Percentiles rank a stretch among this genome's conserved stretches.
Evolutionary conservation across 2,329 filamentous ascomycete species (phyloP).

Genomic region (Ciborinia camelliae): DNA sequence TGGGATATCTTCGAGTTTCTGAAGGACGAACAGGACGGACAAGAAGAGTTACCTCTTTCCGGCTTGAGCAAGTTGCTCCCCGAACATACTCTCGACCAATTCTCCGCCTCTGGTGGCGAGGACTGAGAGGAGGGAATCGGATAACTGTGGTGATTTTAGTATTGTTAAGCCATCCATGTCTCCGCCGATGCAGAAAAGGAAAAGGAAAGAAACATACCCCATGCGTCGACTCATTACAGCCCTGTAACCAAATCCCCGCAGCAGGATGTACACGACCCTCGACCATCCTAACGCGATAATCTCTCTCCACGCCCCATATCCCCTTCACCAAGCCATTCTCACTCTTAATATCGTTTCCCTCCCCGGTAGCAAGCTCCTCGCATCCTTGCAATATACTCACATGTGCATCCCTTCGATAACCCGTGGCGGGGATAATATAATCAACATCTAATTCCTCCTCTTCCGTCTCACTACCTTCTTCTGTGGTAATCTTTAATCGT

Average conservation of each 20-base stretch:
- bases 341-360: conserved; percentile 19
- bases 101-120: conserved; percentile 73
- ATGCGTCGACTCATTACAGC: conserved; percentile 89
- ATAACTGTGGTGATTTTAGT: conserved; percentile 51
- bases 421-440: conserved; percentile 81
- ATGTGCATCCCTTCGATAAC: conserved; percentile 76
- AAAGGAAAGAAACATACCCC: conserved; percentile 55
- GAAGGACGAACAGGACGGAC: no score
- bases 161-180: not conserved
- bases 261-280: conserved; percentile 62
- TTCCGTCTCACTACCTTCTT: conserved; percentile 38
- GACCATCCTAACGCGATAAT: conserved; percentile 75
- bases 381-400: conserved; percentile 69
- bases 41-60: not conserved
- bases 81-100: conserved; percentile 74
- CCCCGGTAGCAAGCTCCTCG: conserved; percentile 56
- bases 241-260: conserved; percentile 87
- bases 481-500: conserved; percentile 40
- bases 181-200: not conserved
- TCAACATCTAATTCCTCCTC: conserved; percentile 59
- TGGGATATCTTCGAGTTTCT: no score
- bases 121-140: conserved; percentile 78
- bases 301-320: conserved; percentile 67
- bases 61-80: conserved; percentile 26
- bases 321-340: conserved; percentile 38